Base-by-base conservation (phyloP, 371 early-diverging fungal genomes). In the Mucor ambiguus region DNA sequence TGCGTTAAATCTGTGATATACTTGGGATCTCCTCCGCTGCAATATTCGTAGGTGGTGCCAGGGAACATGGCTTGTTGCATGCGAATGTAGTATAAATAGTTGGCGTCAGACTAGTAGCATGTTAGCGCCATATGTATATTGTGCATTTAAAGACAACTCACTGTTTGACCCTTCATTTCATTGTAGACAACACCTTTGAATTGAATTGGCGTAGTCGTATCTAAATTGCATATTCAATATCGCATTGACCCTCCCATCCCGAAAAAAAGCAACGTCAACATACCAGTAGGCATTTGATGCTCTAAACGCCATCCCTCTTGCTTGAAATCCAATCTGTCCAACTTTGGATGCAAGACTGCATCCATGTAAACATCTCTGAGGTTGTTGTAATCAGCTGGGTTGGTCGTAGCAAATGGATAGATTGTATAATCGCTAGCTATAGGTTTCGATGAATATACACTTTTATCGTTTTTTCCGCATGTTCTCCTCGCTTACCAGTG, bases 221-320 rank as follows among this genome's bases (percentile, higher is more conserved):
- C 87, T 85, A 58, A 9, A 52, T n/a, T 22, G n/a, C 11, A 46
- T 46, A 46, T 20, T 46, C 22, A 46, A 57, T 38, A 37, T 2
- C 22, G 16, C 22, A 24, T 14, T 16, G 12, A 26, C 10, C 12
- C 24, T 24, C 24, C 41, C 41, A n/a, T 59, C 38, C 24, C 7
- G 18, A 20, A 11, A 22, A 35, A 12, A 11, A 22, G 9, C 4
- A 33, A 9, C 33, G 9, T 4, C 16, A 18, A 35, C 32, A 37
- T 82, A 84, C 88, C 90, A 20, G 80, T 73, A 28, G 91, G 86
- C 58, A 90, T 80, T 64, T 89, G 83, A 67, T 95, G 89, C 69
- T 97, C 98, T 46, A 98, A 71, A 46, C 98, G 79, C 98, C 98
- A 98, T 9, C 98, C 98, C 72, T 98, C 98, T 76, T 97, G 97